Base-by-base conservation (phyloP, 164 flowering plant species). In the Amborella trichopoda region DNA sequence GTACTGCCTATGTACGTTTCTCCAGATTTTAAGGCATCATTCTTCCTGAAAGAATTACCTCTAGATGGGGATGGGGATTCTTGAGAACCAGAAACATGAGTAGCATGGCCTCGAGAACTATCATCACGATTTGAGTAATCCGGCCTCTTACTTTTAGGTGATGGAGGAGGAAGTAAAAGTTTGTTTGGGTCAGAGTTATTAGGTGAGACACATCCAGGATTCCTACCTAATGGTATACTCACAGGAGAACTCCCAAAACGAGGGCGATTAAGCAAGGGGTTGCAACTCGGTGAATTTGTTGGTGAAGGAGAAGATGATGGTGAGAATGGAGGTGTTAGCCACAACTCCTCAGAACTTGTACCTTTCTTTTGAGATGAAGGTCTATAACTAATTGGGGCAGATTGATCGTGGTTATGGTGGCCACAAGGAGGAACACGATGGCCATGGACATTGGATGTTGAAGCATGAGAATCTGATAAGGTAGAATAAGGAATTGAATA, bases 281-380 rank as follows among this genome's bases (percentile, higher is more conserved):
- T 67, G 36, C 58, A 45, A 53, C 64, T 41, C 1, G 70, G 54
- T 23, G 68, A 42, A 56, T 76, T 55, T 44, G 77, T 57, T 2
- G 94, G 84, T 1, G 84, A 76, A 24, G 89, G 87, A 14, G 90
- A 78, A 13, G 75, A 73, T 24, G 90, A 71, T 30, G 79, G 67
- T 2, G 93, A 81, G 55, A 81, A 80, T 0, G 97, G 93, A 39
- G 93, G 94, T 20, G 97, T 83, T 54, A 81, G 83, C 52, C 72
- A 70, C 58, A 72, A 68, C 49, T 78, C 91, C 53, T 80, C 94
- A 52, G 64, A 71, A 59, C 69, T 64, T 21, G 41, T 45, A 28
- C 66, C 61, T 56, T 62, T 75, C 38, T 68, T 74, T 47, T 66
- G 70, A 45, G 50, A 10, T 24, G 68, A 46, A 11, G 52, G 53